phyloP scores from a whole-genome alignment of 2,329 filamentous ascomycete genomes.

The Graphilbum sp. region DNA sequence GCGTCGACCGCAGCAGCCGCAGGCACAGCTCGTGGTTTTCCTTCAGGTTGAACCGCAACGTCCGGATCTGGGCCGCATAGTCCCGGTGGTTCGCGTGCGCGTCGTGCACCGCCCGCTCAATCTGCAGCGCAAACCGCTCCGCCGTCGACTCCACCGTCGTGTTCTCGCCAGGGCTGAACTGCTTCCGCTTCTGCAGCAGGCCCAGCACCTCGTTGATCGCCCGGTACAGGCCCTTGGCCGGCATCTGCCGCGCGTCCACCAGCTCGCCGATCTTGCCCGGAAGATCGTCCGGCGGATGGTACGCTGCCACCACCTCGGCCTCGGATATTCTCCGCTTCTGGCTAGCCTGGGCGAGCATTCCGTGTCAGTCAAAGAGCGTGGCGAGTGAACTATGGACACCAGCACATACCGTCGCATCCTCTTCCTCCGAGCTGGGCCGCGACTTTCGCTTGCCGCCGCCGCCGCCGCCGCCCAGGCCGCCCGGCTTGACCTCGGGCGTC shows the following conservation, averaged over 20 bases:
- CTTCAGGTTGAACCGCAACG: conserved; percentile 75
- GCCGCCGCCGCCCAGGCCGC: conserved; percentile 15
- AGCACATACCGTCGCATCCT: conserved; percentile 28
- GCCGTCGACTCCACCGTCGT: conserved; percentile 47
- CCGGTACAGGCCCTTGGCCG: conserved; percentile 55
- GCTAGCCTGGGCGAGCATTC: conserved; percentile 18
- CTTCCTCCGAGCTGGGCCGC: conserved; percentile 38
- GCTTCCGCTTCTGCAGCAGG: conserved; percentile 48
- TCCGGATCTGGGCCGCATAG: conserved; percentile 50
- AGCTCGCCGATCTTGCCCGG: conserved; percentile 36
- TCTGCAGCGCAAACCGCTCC: conserved; percentile 56
- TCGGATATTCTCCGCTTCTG: conserved; percentile 41
- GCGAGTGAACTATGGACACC: too few relatives aligned
- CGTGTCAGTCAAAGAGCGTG: not conserved
- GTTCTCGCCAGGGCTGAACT: conserved; percentile 45
- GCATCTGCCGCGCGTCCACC: conserved; percentile 46
- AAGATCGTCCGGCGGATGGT: conserved; percentile 35
- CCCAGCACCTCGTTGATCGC: conserved; percentile 50
- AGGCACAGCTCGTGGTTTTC: conserved; percentile 65
- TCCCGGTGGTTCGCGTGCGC: conserved; percentile 35
- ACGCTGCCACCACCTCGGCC: conserved; percentile 24
- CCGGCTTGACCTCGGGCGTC: conserved; percentile 24
- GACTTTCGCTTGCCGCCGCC: conserved; percentile 39
- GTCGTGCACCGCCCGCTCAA: conserved; percentile 56
- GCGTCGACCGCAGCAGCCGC: conserved; percentile 53